Evolutionary conservation across 768 basidiomycete species (phyloP).

Genomic region (Sarcomyxa edulis): DNA sequence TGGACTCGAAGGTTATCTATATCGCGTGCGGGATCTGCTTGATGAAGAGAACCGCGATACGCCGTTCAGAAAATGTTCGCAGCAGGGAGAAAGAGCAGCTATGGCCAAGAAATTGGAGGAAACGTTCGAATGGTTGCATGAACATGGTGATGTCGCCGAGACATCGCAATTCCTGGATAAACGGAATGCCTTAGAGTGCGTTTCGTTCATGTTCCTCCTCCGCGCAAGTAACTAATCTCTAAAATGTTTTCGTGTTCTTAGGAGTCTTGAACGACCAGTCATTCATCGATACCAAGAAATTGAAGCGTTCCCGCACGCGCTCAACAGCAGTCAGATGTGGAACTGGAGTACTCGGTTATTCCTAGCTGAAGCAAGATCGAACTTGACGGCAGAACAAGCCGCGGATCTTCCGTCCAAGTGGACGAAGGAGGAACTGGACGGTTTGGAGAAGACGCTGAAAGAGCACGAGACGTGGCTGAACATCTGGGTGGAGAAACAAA

Average conservation of each 20-base stretch:
- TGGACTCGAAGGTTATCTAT: conserved; percentile 88
- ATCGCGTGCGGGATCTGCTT: conserved; percentile 81
- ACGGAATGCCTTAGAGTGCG: conserved; percentile 80
- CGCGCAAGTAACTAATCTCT: conserved; percentile 7
- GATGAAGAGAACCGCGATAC: conserved; percentile 58
- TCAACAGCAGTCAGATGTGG: conserved; percentile 83
- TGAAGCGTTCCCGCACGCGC: conserved; percentile 73
- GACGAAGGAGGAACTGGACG: conserved; percentile 81
- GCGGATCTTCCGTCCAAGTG: conserved; percentile 69
- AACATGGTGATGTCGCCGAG: conserved; percentile 78
- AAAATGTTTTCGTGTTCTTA: conserved; percentile 25
- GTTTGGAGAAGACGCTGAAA: conserved; percentile 67
- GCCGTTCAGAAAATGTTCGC: conserved; percentile 85
- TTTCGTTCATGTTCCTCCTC: conserved; percentile 10
- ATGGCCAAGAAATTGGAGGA: conserved; percentile 67
- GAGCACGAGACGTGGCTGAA: conserved; percentile 84
- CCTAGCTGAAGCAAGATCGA: conserved; percentile 71
- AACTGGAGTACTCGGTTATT: conserved; percentile 87
- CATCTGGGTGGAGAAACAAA: conserved; percentile 79
- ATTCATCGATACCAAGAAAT: conserved; percentile 88
- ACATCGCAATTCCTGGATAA: conserved; percentile 71
- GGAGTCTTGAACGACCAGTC: conserved; percentile 75
- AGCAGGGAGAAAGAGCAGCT: conserved; percentile 59
- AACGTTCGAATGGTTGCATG: conserved; percentile 77
- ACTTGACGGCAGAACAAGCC: conserved; percentile 62